Percentiles rank a stretch among this genome's conserved stretches.
These are phyloP conservation scores for Rhizophora mangle DNA, from an alignment of 345 rosid genomes.

Conservation along the genomic window DNA sequence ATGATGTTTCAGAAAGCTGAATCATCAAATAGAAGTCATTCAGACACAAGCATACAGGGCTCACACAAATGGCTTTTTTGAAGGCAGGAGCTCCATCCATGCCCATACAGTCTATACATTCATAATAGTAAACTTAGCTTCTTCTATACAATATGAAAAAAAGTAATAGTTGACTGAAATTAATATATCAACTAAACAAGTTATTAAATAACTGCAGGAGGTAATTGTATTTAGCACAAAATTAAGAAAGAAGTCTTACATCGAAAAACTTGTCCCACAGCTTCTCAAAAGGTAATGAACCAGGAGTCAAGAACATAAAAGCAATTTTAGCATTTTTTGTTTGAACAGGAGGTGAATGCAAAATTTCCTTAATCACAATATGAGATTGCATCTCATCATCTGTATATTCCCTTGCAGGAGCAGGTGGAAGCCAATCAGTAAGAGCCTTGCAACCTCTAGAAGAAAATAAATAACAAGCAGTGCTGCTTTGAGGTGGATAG, in stretches of 20 bases:
- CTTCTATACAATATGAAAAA: too few relatives aligned
- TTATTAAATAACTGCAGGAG: neutral
- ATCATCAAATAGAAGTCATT: too few relatives aligned
- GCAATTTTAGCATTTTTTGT: conserved; percentile 70
- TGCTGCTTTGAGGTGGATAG: conserved; percentile 71
- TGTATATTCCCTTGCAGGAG: conserved; percentile 63
- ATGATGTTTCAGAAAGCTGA: too few relatives aligned
- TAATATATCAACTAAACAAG: too few relatives aligned
- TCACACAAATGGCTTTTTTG: too few relatives aligned
- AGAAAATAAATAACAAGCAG: conserved; percentile 77
- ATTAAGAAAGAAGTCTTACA: conserved; percentile 34
- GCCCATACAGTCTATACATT: too few relatives aligned
- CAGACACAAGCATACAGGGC: too few relatives aligned
- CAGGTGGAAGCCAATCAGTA: conserved; percentile 88
- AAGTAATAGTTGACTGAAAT: too few relatives aligned
- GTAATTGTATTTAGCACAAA: neutral
- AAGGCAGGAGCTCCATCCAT: too few relatives aligned
- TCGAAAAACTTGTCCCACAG: conserved; percentile 87
- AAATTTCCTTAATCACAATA: conserved; percentile 64
- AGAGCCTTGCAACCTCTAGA: conserved; percentile 81
- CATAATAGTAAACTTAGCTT: too few relatives aligned
- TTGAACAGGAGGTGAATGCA: conserved; percentile 47
- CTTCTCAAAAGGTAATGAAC: conserved; percentile 86
- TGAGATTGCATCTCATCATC: conserved; percentile 84
- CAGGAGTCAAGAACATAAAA: conserved; percentile 84